Percentiles rank a stretch among this genome's conserved stretches.
These are phyloP conservation scores for Podosphaera xanthii DNA, from an alignment of 2,329 filamentous ascomycete genomes.

Conservation along the genomic window DNA sequence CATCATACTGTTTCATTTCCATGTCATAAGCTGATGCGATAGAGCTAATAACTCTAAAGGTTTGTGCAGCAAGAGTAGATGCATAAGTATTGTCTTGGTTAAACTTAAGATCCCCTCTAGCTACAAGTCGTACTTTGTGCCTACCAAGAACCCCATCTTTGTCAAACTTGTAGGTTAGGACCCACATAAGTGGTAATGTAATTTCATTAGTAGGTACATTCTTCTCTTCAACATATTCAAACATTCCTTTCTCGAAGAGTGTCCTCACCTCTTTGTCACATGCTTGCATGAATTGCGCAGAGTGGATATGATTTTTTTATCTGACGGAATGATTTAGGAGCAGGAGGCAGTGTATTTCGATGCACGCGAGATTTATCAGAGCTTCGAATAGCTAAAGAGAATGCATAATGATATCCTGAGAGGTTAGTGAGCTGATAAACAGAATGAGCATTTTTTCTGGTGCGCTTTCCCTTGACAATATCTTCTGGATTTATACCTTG, in stretches of 20 bases:
- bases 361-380: not conserved
- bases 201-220: not conserved
- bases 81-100: too few species aligned
- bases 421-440: not conserved
- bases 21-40: not conserved
- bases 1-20: not conserved
- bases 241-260: too few species aligned
- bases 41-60: too few species aligned
- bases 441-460: not conserved
- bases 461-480: not conserved
- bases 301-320: not conserved
- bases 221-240: not conserved
- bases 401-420: slow-evolving; percentile 1
- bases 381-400: not conserved
- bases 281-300: not conserved
- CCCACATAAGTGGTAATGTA: slow-evolving; percentile 5
- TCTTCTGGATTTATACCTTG: not conserved
- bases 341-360: not conserved
- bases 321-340: not conserved
- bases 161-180: slow-evolving; percentile 2
- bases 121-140: slow-evolving; percentile 9
- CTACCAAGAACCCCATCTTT: slow-evolving; percentile 8
- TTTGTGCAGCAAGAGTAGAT: too few species aligned
- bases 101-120: not conserved
- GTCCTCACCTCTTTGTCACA: not conserved